These are phyloP conservation scores for Cercophora newfieldiana DNA, from an alignment of 495 filamentous ascomycete species.

Conservation along the genomic window DNA sequence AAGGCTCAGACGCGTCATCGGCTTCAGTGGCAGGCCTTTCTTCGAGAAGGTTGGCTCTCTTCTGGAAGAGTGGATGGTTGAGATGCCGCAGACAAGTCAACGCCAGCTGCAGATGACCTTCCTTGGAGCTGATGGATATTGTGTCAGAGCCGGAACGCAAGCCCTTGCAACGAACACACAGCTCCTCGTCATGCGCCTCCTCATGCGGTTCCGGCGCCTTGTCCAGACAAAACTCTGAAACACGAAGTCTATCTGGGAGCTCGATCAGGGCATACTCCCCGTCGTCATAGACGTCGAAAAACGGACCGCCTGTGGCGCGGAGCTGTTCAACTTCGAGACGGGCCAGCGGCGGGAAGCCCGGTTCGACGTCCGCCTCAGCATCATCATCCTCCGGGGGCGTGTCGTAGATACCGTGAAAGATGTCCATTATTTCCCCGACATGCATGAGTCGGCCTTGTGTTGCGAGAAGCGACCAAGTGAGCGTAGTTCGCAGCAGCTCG, in stretches of 20 bases:
- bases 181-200: not conserved
- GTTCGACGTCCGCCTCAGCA: not conserved
- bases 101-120: slow-evolving; percentile 25
- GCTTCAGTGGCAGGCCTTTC: not conserved
- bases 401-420: slow-evolving; percentile 26
- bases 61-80: slow-evolving; percentile 30
- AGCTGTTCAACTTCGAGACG: slow-evolving; percentile 28
- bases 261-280: slow-evolving; percentile 2
- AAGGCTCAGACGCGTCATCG: not conserved
- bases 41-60: slow-evolving; percentile 11
- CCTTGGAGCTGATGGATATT: slow-evolving; percentile 20
- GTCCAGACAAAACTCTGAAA: slow-evolving; percentile 23
- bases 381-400: not conserved
- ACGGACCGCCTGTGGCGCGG: slow-evolving; percentile 17
- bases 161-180: slow-evolving; percentile 25
- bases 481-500: slow-evolving; percentile 26
- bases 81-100: slow-evolving; percentile 29
- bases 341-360: slow-evolving; percentile 14
- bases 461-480: slow-evolving; percentile 27
- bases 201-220: slow-evolving; percentile 1
- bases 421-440: slow-evolving; percentile 30
- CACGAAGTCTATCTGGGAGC: not conserved
- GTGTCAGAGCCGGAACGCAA: not conserved
- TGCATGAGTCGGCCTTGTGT: slow-evolving; percentile 2
- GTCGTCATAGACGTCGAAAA: slow-evolving; percentile 13